phyloP scores from a whole-genome alignment of 2,329 filamentous ascomycete species.

The Corinectria fuckeliana region DNA sequence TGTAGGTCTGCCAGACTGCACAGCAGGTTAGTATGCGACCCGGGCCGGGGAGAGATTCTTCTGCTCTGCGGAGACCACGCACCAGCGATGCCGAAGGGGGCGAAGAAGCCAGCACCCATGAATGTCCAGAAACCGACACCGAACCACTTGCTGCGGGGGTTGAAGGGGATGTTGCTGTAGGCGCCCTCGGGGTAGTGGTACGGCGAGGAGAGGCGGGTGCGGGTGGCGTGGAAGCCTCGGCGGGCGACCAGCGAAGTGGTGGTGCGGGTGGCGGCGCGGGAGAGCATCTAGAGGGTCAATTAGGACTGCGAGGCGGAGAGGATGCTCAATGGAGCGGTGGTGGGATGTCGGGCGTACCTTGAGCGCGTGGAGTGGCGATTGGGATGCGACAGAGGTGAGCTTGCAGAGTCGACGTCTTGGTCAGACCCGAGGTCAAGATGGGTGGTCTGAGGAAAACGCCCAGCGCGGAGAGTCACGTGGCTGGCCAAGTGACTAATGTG shows the following conservation, averaged over 20 bases:
- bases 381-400: conserved; percentile 28
- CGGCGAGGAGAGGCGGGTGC: conserved; percentile 82
- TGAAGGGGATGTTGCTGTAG: conserved; percentile 95
- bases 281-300: conserved; percentile 77
- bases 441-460: conserved; percentile 43
- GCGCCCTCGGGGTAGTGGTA: conserved; percentile 99
- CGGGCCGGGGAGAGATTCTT: conserved; percentile 7
- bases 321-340: conserved; percentile 14
- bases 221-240: conserved; percentile 93
- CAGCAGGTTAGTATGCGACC: conserved; percentile 28
- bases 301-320: conserved; percentile 36
- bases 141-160: conserved; percentile 90
- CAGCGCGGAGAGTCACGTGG: conserved; percentile 30
- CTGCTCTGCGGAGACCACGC: conserved; percentile 46
- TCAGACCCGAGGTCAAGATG: conserved; percentile 39
- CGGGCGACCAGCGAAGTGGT: conserved; percentile 77
- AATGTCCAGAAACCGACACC: conserved; percentile 82
- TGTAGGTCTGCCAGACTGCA: conserved; percentile 57
- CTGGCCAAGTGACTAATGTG: conserved; percentile 27
- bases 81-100: conserved; percentile 70
- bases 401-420: conserved; percentile 37
- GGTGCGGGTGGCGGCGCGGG: conserved; percentile 70
- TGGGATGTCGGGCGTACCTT: conserved; percentile 34
- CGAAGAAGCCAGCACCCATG: conserved; percentile 61
- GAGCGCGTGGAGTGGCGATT: conserved; percentile 37